Evolutionary conservation across 345 rosid species (phyloP).

Genomic region (Firmiana major): DNA sequence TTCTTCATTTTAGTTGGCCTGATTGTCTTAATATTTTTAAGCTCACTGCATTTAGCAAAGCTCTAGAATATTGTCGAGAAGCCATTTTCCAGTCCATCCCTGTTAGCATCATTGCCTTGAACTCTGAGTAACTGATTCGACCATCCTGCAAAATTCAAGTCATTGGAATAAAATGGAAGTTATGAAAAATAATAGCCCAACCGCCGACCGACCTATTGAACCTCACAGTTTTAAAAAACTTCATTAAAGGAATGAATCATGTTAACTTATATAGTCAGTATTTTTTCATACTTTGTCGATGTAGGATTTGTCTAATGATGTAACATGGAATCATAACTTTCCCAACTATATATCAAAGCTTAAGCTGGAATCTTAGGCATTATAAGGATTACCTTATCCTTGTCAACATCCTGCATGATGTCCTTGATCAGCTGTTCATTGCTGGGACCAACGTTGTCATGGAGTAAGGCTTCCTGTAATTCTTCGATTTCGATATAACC

Average conservation of each 20-base stretch:
- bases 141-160: slow-evolving; percentile 54
- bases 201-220: too few relatives aligned
- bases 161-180: background rate
- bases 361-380: background rate
- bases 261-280: too few relatives aligned
- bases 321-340: background rate
- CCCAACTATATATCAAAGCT: background rate
- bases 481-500: slow-evolving; percentile 80
- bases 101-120: slow-evolving; percentile 78
- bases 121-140: slow-evolving; percentile 73
- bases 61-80: slow-evolving; percentile 90
- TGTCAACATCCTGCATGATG: slow-evolving; percentile 72
- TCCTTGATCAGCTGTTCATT: slow-evolving; percentile 64
- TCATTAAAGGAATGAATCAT: too few relatives aligned
- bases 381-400: slow-evolving; percentile 56
- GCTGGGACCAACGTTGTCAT: slow-evolving; percentile 46
- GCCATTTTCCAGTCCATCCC: slow-evolving; percentile 97
- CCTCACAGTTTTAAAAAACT: too few relatives aligned
- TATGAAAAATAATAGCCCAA: too few relatives aligned
- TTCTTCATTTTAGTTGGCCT: slow-evolving; percentile 11
- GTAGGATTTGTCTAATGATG: too few relatives aligned
- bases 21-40: slow-evolving; percentile 56
- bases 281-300: too few relatives aligned
- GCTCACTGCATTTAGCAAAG: slow-evolving; percentile 77
- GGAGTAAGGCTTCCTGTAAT: slow-evolving; percentile 56